phyloP scores from a whole-genome alignment of 225 moss, liverwort and hornwort species.

The Rhytidiadelphus loreus region DNA sequence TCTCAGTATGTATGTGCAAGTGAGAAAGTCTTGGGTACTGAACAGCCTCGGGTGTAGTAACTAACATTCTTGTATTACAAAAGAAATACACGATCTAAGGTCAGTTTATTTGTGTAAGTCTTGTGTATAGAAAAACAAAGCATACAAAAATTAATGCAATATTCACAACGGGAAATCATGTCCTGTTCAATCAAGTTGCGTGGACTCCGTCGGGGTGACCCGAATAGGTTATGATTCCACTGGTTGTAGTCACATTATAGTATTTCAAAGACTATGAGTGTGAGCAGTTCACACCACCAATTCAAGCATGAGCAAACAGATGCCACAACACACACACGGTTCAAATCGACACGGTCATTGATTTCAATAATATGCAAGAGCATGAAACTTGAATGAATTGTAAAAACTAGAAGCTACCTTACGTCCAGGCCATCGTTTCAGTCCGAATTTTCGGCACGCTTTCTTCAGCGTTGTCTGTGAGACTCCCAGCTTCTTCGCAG shows the following conservation, averaged over 20 bases:
- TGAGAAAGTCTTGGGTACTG: too few relatives aligned
- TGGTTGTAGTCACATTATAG: not conserved
- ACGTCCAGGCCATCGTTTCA: too few relatives aligned
- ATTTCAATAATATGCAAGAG: too few relatives aligned
- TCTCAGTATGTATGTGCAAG: not conserved
- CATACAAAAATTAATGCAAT: not conserved
- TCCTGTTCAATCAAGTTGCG: not conserved
- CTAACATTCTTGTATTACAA: not conserved
- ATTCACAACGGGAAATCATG: not conserved
- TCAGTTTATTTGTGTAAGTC: not conserved
- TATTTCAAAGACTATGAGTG: not conserved
- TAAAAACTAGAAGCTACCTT: too few relatives aligned
- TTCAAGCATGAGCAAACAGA: too few relatives aligned
- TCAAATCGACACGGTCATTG: too few relatives aligned
- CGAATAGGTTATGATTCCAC: not conserved
- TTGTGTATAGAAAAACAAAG: not conserved
- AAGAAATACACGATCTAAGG: not conserved
- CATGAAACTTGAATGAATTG: not conserved
- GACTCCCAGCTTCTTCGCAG: slow-evolving; percentile 48
- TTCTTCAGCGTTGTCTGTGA: too few relatives aligned
- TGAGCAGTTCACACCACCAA: too few relatives aligned
- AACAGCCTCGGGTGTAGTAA: not conserved
- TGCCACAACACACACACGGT: too few relatives aligned
- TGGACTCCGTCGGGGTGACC: not conserved
- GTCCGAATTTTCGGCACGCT: too few relatives aligned